Evolutionary conservation across 148 eudicot species (phyloP).

Genomic region (Nepenthes mirabilis): DNA sequence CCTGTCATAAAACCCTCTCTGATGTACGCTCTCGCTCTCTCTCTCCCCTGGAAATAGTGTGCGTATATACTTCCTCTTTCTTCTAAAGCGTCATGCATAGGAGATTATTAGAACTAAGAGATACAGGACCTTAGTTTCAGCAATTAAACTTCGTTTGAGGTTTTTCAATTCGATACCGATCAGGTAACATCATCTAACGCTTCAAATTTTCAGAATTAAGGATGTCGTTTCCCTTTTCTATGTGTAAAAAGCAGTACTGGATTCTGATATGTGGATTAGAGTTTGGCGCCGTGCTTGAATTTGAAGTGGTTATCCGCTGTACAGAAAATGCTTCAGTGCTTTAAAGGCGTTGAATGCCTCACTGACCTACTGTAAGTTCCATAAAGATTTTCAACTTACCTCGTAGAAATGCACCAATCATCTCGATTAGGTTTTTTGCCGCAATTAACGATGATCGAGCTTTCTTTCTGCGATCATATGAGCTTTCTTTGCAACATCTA

Average conservation of each 20-base stretch:
- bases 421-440: too few species aligned
- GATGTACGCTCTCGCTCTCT: conserved; percentile 21
- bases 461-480: too few species aligned
- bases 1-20: conserved; percentile 65
- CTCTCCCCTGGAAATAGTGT: background rate
- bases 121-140: conserved; percentile 66
- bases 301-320: background rate
- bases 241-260: background rate
- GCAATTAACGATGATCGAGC: too few species aligned
- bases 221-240: background rate
- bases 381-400: background rate
- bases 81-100: conserved; percentile 54
- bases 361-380: background rate
- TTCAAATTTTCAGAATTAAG: background rate
- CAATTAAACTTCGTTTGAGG: conserved; percentile 68
- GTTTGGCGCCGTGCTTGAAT: background rate
- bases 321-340: background rate
- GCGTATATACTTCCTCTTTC: too few species aligned
- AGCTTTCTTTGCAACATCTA: too few species aligned
- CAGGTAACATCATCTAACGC: background rate
- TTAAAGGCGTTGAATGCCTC: background rate
- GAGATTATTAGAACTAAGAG: conserved; percentile 60
- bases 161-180: background rate
- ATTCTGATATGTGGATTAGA: background rate
- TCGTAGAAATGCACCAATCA: too few species aligned